phyloP scores from a whole-genome alignment of 306 rosid species.

The Gastrolobium bilobum region DNA sequence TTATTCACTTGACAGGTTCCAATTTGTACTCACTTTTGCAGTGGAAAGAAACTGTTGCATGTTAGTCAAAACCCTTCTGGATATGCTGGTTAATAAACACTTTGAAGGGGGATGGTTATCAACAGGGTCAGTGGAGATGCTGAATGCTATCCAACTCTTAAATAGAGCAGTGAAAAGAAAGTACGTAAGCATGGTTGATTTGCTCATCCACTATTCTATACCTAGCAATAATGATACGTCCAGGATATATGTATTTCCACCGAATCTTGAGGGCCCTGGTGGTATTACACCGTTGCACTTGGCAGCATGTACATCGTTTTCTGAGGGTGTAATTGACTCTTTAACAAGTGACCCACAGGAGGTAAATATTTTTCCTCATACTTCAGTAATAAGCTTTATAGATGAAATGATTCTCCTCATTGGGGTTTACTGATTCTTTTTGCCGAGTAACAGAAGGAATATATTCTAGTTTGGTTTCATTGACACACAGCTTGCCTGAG shows the following conservation, averaged over 20 bases:
- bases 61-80: slow-evolving; percentile 76
- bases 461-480: not conserved
- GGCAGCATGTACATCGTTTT: slow-evolving; percentile 79
- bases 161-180: slow-evolving; percentile 86
- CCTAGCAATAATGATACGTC: slow-evolving; percentile 49
- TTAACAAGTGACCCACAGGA: slow-evolving; percentile 84
- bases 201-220: slow-evolving; percentile 71
- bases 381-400: not conserved
- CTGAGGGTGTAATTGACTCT: slow-evolving; percentile 77
- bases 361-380: slow-evolving; percentile 55
- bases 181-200: slow-evolving; percentile 74
- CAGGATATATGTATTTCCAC: slow-evolving; percentile 73
- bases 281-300: slow-evolving; percentile 90
- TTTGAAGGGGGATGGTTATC: slow-evolving; percentile 63
- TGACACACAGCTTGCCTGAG: slow-evolving; percentile 6
- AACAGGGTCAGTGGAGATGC: slow-evolving; percentile 65
- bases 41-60: slow-evolving; percentile 79
- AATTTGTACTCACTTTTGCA: slow-evolving; percentile 76
- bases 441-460: not conserved
- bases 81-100: slow-evolving; percentile 68
- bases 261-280: slow-evolving; percentile 82
- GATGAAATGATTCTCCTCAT: slow-evolving; percentile 12
- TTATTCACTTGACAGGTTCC: slow-evolving; percentile 76
- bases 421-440: not conserved
- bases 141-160: slow-evolving; percentile 78